Percentiles rank a stretch among this genome's conserved stretches.
Evolutionary conservation across 2,329 filamentous ascomycete genomes (phyloP).

Genomic region (Fusarium foetens): DNA sequence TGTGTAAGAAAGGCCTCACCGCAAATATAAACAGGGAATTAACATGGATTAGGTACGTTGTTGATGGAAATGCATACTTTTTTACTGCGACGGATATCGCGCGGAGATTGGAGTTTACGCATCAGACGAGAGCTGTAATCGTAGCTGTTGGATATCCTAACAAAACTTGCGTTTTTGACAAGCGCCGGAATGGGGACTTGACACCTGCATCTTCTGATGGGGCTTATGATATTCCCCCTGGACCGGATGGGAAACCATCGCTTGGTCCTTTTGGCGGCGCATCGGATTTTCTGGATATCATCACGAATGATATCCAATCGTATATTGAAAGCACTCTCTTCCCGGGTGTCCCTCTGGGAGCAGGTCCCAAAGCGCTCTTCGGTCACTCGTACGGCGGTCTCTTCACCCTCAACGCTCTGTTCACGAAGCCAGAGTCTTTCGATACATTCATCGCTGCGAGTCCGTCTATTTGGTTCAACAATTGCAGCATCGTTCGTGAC

Average conservation of each 20-base stretch:
- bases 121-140: conserved; percentile 42
- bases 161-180: conserved; percentile 42
- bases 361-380: conserved; percentile 55
- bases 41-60: conserved; percentile 43
- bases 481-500: conserved; percentile 51
- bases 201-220: conserved; percentile 40
- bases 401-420: conserved; percentile 57
- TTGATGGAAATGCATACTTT: conserved; percentile 51
- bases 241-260: conserved; percentile 34
- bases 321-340: conserved; percentile 43
- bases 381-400: conserved; percentile 62
- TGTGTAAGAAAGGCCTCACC: conserved; percentile 39
- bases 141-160: conserved; percentile 49
- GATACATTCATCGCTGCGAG: conserved; percentile 58
- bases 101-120: conserved; percentile 40
- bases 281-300: conserved; percentile 56
- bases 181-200: conserved; percentile 45
- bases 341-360: conserved; percentile 41
- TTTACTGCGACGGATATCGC: conserved; percentile 47
- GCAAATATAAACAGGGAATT: neutral
- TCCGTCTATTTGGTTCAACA: conserved; percentile 60
- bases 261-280: conserved; percentile 52
- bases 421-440: conserved; percentile 53
- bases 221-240: conserved; percentile 33
- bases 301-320: conserved; percentile 51